phyloP scores from a whole-genome alignment of 495 filamentous ascomycete species.

The Aspergillus nanangensis region DNA sequence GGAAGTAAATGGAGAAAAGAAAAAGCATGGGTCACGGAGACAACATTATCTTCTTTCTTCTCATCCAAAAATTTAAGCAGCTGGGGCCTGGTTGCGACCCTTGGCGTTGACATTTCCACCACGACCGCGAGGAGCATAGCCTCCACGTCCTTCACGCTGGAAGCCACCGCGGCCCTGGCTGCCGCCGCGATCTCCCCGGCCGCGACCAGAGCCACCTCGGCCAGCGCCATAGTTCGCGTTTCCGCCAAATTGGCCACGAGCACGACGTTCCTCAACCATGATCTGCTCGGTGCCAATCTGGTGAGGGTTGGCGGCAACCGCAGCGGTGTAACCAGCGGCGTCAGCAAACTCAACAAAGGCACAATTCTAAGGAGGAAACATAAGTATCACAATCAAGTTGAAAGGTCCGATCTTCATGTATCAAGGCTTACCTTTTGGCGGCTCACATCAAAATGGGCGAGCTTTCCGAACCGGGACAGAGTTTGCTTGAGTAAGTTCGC shows the following conservation, averaged over 20 bases:
- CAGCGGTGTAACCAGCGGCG: slow-evolving; percentile 70
- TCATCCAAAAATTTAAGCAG: slow-evolving; percentile 30
- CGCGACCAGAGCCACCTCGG: slow-evolving; percentile 55
- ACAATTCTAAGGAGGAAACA: slow-evolving; percentile 62
- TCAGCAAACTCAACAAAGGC: slow-evolving; percentile 93
- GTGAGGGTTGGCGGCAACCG: slow-evolving; percentile 81
- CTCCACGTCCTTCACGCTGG: slow-evolving; percentile 60
- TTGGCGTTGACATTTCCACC: slow-evolving; percentile 47
- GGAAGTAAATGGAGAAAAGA: slow-evolving; percentile 6
- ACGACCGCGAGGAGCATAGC: slow-evolving; percentile 49
- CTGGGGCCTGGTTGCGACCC: slow-evolving; percentile 45
- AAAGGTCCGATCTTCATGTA: background rate
- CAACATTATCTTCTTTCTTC: background rate
- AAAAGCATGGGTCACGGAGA: too few relatives aligned
- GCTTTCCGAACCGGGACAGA: slow-evolving; percentile 68
- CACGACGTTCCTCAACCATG: slow-evolving; percentile 81
- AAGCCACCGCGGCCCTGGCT: slow-evolving; percentile 65
- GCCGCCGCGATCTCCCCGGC: slow-evolving; percentile 63
- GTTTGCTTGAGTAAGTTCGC: slow-evolving; percentile 59
- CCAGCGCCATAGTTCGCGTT: slow-evolving; percentile 53
- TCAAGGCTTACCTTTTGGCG: slow-evolving; percentile 69
- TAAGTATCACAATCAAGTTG: background rate
- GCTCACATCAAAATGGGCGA: slow-evolving; percentile 85
- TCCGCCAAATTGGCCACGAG: slow-evolving; percentile 61
- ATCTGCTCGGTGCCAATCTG: slow-evolving; percentile 75